Evolutionary conservation across 257 asterid genomes (phyloP).

Genomic region (Ophiorrhiza pumila): DNA sequence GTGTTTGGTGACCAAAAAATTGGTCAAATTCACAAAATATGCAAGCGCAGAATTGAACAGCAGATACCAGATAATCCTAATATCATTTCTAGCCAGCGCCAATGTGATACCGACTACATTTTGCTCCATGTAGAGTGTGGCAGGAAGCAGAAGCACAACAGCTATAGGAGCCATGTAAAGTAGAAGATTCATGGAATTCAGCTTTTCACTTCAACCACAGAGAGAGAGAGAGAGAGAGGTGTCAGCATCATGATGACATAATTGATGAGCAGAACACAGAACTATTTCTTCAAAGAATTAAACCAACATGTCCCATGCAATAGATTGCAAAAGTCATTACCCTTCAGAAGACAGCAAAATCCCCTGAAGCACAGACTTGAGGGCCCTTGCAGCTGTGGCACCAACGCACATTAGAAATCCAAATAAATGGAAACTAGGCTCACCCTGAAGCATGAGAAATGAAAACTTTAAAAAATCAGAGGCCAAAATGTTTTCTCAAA

Average conservation of each 20-base stretch:
- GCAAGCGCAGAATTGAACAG: conserved; percentile 65
- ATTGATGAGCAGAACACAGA: background rate
- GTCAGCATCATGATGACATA: conserved; percentile 19
- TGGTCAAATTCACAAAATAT: conserved; percentile 62
- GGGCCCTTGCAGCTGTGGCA: conserved; percentile 68
- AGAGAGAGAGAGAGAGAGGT: conserved; percentile 4
- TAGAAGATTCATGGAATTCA: conserved; percentile 63
- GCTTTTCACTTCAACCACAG: conserved; percentile 43
- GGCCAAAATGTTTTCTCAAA: background rate
- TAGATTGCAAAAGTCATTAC: conserved; percentile 23
- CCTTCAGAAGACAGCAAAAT: conserved; percentile 66
- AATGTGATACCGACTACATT: conserved; percentile 59
- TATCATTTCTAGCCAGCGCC: conserved; percentile 54
- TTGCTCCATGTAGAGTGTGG: conserved; percentile 55
- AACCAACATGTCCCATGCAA: background rate
- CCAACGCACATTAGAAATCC: conserved; percentile 58
- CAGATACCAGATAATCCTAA: conserved; percentile 53
- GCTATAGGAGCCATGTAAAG: conserved; percentile 70
- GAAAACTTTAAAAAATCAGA: background rate
- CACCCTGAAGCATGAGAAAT: conserved; percentile 39
- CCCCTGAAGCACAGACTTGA: conserved; percentile 62
- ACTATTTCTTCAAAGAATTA: background rate
- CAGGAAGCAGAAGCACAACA: conserved; percentile 56
- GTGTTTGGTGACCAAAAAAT: conserved; percentile 67
- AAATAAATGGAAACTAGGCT: conserved; percentile 63